Evolutionary conservation across 2,329 filamentous ascomycete genomes (phyloP).

Genomic region (Monilinia laxa): DNA sequence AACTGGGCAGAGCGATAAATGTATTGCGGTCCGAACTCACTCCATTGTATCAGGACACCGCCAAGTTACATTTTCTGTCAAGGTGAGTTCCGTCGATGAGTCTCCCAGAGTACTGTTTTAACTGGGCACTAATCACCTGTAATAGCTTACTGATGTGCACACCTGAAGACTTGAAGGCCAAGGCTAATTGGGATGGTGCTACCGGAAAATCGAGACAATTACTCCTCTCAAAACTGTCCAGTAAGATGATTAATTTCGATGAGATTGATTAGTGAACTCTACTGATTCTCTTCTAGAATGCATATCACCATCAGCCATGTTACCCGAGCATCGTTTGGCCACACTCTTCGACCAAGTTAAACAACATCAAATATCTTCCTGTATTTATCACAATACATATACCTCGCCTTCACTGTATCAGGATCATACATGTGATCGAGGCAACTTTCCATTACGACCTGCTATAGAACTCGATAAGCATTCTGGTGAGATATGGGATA

Average conservation of each 20-base stretch:
- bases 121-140: conserved; percentile 21
- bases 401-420: conserved; percentile 80
- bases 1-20: conserved; percentile 70
- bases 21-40: conserved; percentile 89
- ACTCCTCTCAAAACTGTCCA: conserved; percentile 79
- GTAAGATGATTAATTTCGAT: conserved; percentile 49
- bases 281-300: conserved; percentile 56
- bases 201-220: conserved; percentile 69
- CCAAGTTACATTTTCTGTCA: conserved; percentile 77
- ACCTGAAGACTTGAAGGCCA: conserved; percentile 70
- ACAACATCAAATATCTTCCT: conserved; percentile 75
- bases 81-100: conserved; percentile 47
- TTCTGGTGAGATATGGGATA: conserved; percentile 83
- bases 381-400: conserved; percentile 83
- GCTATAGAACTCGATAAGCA: conserved; percentile 71
- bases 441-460: conserved; percentile 73
- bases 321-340: conserved; percentile 86
- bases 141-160: conserved; percentile 84
- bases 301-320: conserved; percentile 95
- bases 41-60: conserved; percentile 76
- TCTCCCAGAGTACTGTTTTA: conserved; percentile 9
- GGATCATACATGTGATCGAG: conserved; percentile 79
- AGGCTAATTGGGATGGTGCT: conserved; percentile 84
- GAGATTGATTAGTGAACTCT: background rate
- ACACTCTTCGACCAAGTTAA: conserved; percentile 81